Evolutionary conservation across 441 rosid genomes (phyloP), one percentile per base, ranked within the genome.

Genomic region (Erodium moschatum): DNA sequence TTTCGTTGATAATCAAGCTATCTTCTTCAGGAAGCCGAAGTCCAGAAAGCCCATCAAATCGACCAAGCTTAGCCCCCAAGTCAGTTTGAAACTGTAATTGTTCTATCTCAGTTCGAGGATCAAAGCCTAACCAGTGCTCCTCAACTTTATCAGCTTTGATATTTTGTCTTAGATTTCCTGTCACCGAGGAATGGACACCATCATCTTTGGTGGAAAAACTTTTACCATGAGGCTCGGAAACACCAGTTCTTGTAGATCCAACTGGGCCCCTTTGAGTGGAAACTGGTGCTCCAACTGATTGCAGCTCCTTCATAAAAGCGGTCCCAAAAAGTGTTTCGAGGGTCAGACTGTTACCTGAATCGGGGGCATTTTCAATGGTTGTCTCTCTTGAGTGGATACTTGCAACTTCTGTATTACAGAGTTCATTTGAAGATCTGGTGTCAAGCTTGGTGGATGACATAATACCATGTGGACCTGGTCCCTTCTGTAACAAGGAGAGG

Each of bases 261-360:
- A 71, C 70, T 1, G 77, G 67, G 40, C 63, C 78, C 68, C 70
- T 79, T 56, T 75, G 88, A 21, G 79, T 71, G 68, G 91, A 79
- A 67, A 81, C 78, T n/a, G 92, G 84, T 71, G 82, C 85, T 77
- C 95, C 93, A 63, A 84, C 82, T 10, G 97, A 83, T 69, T 95
- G 92, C 71, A 95, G 84, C 76, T 92, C 97, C 74, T 84, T 87
- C 99, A 95, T 92, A 77, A 95, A 90, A 76, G 97, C 93, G 66
- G 89, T 79, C 64, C 98, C 99, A 73, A 92, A 92, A 70, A 95
- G 95, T 74, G 91, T 78, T 81, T 89, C 99, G 31, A 95, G 98
- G 72, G 97, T 92, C 81, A 89, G 78, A 69, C 81, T 78, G 78
- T 86, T 86, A 69, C 85, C 84, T 18, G 78, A 66, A 75, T 71